Base-by-base conservation (phyloP, 1,284 basidiomycete species). In the Rhodotorula sp. region DNA sequence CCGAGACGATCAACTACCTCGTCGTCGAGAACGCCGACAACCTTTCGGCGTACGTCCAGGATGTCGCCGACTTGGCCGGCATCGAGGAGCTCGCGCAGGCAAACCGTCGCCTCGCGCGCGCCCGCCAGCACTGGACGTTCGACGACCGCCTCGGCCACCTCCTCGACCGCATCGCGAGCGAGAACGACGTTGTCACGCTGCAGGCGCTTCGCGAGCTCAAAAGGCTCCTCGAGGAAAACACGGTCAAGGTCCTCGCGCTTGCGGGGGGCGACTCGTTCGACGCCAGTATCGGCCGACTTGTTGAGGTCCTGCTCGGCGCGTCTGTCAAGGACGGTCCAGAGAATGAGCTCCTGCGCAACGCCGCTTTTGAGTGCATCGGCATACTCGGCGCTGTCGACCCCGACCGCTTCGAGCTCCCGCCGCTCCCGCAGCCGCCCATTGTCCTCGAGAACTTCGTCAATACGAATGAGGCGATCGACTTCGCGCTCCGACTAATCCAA, bases 321-420 rank as follows among this genome's bases (percentile, higher is more conserved):
- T 89, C 90, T 0, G 88, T 88, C 58, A 87, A 92, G 22, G 91
- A 92, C 51, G 90, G 87, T 12, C 87, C 87, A 6, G 73, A 78
- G 34, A 80, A 81, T 75, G 88, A 93, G 67, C 79, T 85, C 12
- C 80, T 94, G 51, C 87, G 88, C 29, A 83, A 88, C 55, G 81
- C 91, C 29, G 89, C 91, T 0, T 94, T 91, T 79, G 92, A 97
- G 79, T 97, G 94, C 80, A 88, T 99, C 63, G 94, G 96, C 1
- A 87, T 92, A n/a, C 82, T 99, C 9, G 97, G 97, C 12, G 97
- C 97, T 1, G 86, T 97, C 29, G 97, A 99, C 82, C 95, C 97
- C 1, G 97, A 99, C 83, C 88, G 97, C 67, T 90, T 93, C 79
- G 90, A 93, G 73, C 84, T 91, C 54, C 83, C 83, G 10, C 80